Conservation (phyloP, 257 asterid genomes). For the Galeopsis tetrahit region DNA sequence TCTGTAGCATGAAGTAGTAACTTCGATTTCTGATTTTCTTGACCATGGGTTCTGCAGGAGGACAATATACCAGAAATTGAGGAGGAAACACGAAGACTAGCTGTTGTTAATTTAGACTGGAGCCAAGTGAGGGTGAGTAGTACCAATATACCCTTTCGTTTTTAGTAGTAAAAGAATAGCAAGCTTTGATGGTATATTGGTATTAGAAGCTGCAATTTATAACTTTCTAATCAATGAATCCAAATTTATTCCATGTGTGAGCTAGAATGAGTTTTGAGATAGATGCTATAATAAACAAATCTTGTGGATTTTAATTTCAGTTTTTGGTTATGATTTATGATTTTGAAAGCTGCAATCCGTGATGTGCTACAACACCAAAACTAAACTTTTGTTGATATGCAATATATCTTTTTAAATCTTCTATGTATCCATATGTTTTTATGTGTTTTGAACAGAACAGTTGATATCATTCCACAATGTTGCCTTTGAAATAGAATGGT, state of each 20-base stretch:
- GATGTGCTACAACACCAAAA: not conserved
- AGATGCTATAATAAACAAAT: not conserved
- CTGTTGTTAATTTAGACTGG: constrained; percentile 91
- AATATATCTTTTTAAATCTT: not conserved
- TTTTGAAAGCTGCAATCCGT: not conserved
- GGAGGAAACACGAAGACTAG: constrained; percentile 80
- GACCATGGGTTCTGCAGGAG: constrained; percentile 46
- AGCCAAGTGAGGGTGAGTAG: constrained; percentile 81
- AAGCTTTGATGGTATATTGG: not conserved
- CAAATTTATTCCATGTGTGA: not conserved
- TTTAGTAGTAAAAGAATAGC: not conserved
- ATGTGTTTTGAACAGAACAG: not conserved
- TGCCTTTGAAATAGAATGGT: not conserved
- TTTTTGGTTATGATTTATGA: not conserved
- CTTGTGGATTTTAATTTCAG: constrained; percentile 2
- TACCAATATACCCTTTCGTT: constrained; percentile 19
- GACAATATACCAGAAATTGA: constrained; percentile 81
- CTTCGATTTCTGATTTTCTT: constrained; percentile 11
- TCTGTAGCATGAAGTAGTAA: not conserved
- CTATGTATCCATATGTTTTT: not conserved
- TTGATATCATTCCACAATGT: not conserved
- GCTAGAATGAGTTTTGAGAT: not conserved
- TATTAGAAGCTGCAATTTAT: constrained; percentile 7
- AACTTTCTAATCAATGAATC: not conserved
- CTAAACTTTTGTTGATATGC: not conserved